Evolutionary conservation across 1,139 yeast genomes (phyloP), one percentile per base, ranked within the genome.

Genomic region (Hanseniaspora sp.): DNA sequence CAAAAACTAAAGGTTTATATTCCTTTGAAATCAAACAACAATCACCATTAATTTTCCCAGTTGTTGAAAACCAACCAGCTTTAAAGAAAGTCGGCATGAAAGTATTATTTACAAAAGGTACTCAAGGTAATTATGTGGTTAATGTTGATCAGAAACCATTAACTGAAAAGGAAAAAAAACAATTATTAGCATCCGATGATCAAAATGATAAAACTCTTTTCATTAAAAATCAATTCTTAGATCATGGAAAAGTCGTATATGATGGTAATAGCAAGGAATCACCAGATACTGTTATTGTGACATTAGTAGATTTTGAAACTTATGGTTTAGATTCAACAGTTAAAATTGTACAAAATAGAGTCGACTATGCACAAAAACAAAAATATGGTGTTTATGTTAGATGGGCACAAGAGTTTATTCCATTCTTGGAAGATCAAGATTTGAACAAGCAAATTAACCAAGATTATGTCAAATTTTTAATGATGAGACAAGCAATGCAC

Each of bases 361-460:
- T 83, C 34, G 84, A 83, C 63, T 88, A 87, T 63, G 95, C 94
- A 8, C 82, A 81, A 64, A 69, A 68, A 31, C 87, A 86, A 62
- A 75, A 76, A 45, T 87, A 82, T 66, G 96, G 95, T 15, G 68
- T 86, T 29, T 88, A 85, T 62, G 79, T 83, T 17, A 76, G 95
- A 56, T 88, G 95, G 86, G 65, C 76, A 42, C 92, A 86, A 67
- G 96, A 88, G 66, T 87, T 85, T 65, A 64, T 77, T 46, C 90
- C 88, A 13, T 63, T 73, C 44, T 64, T 82, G 56, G 73, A 76
- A 52, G 74, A 78, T 28, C 70, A 66, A 59, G 59, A 60, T 38
- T 51, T 64, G 38, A 57, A 55, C 7, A 49, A 56, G 11, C 46
- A 39, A 29, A 33, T 51, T 7, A 57, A 58, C 52, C 61, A 62